Evolutionary conservation across 2,329 filamentous ascomycete genomes (phyloP).

Genomic region (Diaporthe longicolla): DNA sequence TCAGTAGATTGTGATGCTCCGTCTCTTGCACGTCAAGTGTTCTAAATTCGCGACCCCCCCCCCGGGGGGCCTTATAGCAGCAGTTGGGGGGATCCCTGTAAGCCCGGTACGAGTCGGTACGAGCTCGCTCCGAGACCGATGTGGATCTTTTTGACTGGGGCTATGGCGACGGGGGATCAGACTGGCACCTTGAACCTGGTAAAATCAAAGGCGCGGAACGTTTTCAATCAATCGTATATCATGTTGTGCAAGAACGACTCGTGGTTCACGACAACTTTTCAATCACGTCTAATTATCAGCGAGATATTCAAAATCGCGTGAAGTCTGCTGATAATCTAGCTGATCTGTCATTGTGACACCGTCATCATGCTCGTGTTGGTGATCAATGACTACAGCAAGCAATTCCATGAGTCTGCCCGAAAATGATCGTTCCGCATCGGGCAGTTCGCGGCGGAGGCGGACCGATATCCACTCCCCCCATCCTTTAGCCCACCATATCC

Average conservation of each 20-base stretch:
- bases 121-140: neutral
- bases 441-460: neutral
- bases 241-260: too few relatives aligned
- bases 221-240: too few relatives aligned
- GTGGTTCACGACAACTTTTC: too few relatives aligned
- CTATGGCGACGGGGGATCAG: too few relatives aligned
- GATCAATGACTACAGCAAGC: neutral
- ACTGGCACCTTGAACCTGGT: neutral
- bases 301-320: neutral
- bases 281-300: neutral
- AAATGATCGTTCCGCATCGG: neutral
- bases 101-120: neutral
- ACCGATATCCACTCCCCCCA: constrained; percentile 18
- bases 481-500: constrained; percentile 1
- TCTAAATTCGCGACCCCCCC: too few relatives aligned
- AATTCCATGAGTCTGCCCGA: constrained; percentile 9
- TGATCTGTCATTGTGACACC: neutral
- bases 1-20: too few relatives aligned
- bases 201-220: too few relatives aligned
- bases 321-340: neutral
- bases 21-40: too few relatives aligned
- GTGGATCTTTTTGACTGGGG: neutral
- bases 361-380: neutral
- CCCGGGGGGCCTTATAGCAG: too few relatives aligned
- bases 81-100: neutral